phyloP scores from a whole-genome alignment of 495 filamentous ascomycete genomes.

The Penicillium tannophilum region DNA sequence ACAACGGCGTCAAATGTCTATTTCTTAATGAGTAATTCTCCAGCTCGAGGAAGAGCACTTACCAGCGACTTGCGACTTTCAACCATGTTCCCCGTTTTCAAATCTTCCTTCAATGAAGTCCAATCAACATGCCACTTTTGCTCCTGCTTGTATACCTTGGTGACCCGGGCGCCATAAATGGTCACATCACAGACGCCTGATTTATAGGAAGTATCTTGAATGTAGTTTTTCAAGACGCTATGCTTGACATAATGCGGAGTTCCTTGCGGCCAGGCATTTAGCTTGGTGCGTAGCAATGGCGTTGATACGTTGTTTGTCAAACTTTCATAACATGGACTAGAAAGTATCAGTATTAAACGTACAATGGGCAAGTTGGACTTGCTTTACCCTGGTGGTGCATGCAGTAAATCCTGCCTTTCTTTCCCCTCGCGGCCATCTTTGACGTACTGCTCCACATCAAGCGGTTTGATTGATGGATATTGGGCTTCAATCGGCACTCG shows the following conservation, averaged over 20 bases:
- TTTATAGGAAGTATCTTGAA: conserved; percentile 55
- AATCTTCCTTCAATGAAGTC: conserved; percentile 33
- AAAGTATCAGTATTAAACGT: conserved; percentile 10
- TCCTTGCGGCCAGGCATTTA: conserved; percentile 61
- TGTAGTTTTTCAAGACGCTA: conserved; percentile 56
- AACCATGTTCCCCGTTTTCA: conserved; percentile 28
- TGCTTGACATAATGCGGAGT: conserved; percentile 61
- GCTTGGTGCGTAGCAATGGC: conserved; percentile 56
- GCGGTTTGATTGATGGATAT: conserved; percentile 56
- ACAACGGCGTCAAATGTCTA: conserved; percentile 59
- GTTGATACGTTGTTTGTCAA: conserved; percentile 69
- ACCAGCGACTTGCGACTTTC: conserved; percentile 29
- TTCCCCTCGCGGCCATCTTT: conserved; percentile 25
- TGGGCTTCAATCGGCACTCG: conserved; percentile 55
- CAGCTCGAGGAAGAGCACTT: background rate
- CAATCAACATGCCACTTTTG: conserved; percentile 53
- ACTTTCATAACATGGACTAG: conserved; percentile 58
- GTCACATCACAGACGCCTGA: conserved; percentile 52
- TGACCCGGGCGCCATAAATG: conserved; percentile 59
- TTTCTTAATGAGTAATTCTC: background rate
- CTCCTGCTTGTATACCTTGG: conserved; percentile 49
- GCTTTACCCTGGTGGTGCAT: conserved; percentile 55
- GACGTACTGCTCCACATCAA: conserved; percentile 32
- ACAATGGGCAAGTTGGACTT: background rate
- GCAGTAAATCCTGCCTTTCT: conserved; percentile 33